These are phyloP conservation scores for Exophiala spinifera DNA, from an alignment of 2,329 filamentous ascomycete species.

Conservation along the genomic window DNA sequence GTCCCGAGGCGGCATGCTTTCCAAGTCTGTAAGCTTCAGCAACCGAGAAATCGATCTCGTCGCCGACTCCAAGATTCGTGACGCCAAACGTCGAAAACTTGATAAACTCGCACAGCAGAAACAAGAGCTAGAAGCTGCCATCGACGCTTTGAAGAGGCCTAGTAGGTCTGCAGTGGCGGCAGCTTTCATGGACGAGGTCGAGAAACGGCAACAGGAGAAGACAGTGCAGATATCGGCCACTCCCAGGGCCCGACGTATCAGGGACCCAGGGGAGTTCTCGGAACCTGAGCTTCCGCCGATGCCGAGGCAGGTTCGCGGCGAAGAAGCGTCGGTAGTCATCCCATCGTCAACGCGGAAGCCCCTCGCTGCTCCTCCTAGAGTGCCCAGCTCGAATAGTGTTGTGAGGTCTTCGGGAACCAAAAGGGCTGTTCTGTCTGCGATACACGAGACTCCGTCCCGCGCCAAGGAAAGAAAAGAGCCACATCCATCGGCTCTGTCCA, in stretches of 20 bases:
- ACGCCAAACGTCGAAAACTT: slow-evolving; percentile 46
- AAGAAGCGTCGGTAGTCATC: slow-evolving; percentile 21
- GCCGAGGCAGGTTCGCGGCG: slow-evolving; percentile 6
- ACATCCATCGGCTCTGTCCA: slow-evolving; percentile 18
- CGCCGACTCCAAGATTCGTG: slow-evolving; percentile 43
- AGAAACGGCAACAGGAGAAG: slow-evolving; percentile 38
- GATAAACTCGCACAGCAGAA: slow-evolving; percentile 46
- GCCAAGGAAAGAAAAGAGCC: slow-evolving; percentile 31
- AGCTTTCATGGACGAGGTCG: slow-evolving; percentile 44
- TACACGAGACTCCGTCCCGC: slow-evolving; percentile 42
- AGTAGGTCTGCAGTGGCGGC: slow-evolving; percentile 46
- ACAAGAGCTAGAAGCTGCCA: slow-evolving; percentile 48
- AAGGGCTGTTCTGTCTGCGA: slow-evolving; percentile 28
- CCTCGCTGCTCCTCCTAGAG: slow-evolving; percentile 13
- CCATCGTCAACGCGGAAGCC: slow-evolving; percentile 34
- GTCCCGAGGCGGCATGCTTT: slow-evolving; percentile 43
- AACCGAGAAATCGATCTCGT: slow-evolving; percentile 50
- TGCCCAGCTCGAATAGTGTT: slow-evolving; percentile 14
- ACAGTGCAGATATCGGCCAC: slow-evolving; percentile 51
- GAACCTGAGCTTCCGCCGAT: slow-evolving; percentile 23
- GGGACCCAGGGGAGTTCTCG: slow-evolving; percentile 23
- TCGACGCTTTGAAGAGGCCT: slow-evolving; percentile 46
- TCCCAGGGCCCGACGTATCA: slow-evolving; percentile 40
- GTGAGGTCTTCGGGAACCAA: slow-evolving; percentile 22
- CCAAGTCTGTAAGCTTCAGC: slow-evolving; percentile 44